phyloP scores from a whole-genome alignment of 352 stramenopile species.

The Poterioochromonas sp. region DNA sequence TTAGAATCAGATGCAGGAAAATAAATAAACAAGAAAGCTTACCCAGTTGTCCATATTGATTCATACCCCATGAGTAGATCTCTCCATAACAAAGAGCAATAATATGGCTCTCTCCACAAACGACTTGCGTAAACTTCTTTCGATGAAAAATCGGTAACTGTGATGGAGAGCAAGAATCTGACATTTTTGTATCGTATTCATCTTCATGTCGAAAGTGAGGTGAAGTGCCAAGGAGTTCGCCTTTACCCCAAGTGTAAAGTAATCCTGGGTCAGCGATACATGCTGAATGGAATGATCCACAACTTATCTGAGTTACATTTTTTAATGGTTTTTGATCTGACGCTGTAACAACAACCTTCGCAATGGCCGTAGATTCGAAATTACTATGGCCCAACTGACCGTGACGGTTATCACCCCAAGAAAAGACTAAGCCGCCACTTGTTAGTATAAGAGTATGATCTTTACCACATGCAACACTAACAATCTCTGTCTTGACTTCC shows the following conservation, averaged over 20 bases:
- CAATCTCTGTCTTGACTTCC: not conserved
- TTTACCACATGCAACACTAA: not conserved
- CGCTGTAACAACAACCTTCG: not conserved
- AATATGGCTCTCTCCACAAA: not conserved
- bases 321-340: not conserved
- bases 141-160: not conserved
- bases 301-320: not conserved
- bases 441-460: conserved; percentile 21
- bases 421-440: not conserved
- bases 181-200: not conserved
- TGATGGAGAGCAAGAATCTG: not conserved
- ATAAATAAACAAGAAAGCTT: not conserved
- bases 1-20: not conserved
- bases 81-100: not conserved
- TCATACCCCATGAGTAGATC: conserved; percentile 2
- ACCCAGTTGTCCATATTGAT: conserved; percentile 18
- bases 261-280: conserved; percentile 16
- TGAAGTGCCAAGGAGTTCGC: not conserved
- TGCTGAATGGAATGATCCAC: conserved; percentile 18
- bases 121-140: not conserved
- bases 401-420: conserved; percentile 21
- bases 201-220: not conserved
- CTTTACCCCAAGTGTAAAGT: conserved; percentile 1
- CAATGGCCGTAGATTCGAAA: not conserved
- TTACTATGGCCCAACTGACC: conserved; percentile 25